Base-by-base conservation (phyloP, 768 basidiomycete genomes). In the Russula brevipes region DNA sequence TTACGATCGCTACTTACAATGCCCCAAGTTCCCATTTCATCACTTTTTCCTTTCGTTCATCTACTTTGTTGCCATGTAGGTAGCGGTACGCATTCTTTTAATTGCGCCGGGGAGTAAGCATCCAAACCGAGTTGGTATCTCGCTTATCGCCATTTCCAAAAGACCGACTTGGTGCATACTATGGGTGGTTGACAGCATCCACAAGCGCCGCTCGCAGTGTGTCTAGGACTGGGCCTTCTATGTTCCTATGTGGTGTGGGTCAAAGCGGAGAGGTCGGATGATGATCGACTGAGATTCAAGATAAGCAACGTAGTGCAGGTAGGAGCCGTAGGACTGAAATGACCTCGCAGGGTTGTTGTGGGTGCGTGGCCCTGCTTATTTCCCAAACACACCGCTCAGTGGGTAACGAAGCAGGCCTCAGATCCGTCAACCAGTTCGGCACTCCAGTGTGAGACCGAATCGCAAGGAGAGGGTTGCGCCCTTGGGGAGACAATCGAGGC, bases 61-160 rank as follows among this genome's bases (percentile, higher is more conserved):
- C 24, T 24, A 24, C 24, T 24, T 24, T 24, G 24, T 24, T 24
- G 24, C 24, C 24, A 24, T 1, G 24, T 24, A 24, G 24, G 24
- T 24, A 24, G 33, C 14, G 12, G 17, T 41, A 33, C n/a, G 33
- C 35, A 33, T 49, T 24, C 24, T 33, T 35, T 9, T 11, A 17
- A 46, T 63, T n/a, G 47, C 47, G 17, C 58, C 58, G 47, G 49
- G 17, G 4, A 45, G 50, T 16, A 17, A 42, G 31, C 10, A 36
- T 45, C 38, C 19, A 4, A 33, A 47, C 60, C 39, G n/a, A 38
- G 53, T 19, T 36, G 39, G 60, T 19, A 3, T 9, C 19, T n/a
- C 63, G 35, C 52, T 39, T 54, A 31, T 41, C 52, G 52, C 53
- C 5, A 59, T 44, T 51, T 55, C 3, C 36, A 50, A 59, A 64